Evolutionary conservation across 768 basidiomycete genomes (phyloP), one percentile per base, ranked within the genome.

Genomic region (Dioszegia aurantiaca): DNA sequence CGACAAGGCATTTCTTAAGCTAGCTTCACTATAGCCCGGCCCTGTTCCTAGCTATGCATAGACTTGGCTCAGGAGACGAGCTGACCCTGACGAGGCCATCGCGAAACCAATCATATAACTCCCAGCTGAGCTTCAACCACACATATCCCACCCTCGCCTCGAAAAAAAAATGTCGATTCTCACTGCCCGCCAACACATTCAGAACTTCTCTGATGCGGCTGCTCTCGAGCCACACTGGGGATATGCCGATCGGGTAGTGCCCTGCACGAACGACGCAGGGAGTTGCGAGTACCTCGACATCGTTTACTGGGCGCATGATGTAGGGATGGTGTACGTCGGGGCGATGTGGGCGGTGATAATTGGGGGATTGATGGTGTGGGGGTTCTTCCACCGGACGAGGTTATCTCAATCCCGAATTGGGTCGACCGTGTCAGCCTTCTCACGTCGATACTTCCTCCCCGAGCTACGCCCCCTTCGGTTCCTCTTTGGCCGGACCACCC

Each of bases 261-360:
- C 66, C 33, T 67, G 66, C 40, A 67, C 66, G 21, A 62, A 56
- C 31, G 66, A 64, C 46, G 59, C 66, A 17, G 66, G 62, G 5
- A 61, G 56, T 21, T 67, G 66, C 53, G 66, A 52, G 30, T 67
- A 67, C 52, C 66, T 67, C 39, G 66, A 67, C 45, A 46, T 62
- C 23, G 66, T 67, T 8, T 67, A 67, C 40, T 54, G 58, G 39
- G 56, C 66, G 8, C 66, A 67, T 39, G 66, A 67, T 43, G 27
- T 62, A 23, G 62, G 62, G 19, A 67, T 67, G 60, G 42, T 62
- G 17, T 67, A 67, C 46, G 44, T 55, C 10, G 66, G 62, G 16
- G 62, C 60, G 23, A 46, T 64, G 30, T 67, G 66, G 66, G 58
- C 55, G 14, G 47, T 55, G 16, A 64, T 67, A 17, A 43, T 51